Evolutionary conservation across 768 basidiomycete species (phyloP).

Genomic region (Russula foetens): DNA sequence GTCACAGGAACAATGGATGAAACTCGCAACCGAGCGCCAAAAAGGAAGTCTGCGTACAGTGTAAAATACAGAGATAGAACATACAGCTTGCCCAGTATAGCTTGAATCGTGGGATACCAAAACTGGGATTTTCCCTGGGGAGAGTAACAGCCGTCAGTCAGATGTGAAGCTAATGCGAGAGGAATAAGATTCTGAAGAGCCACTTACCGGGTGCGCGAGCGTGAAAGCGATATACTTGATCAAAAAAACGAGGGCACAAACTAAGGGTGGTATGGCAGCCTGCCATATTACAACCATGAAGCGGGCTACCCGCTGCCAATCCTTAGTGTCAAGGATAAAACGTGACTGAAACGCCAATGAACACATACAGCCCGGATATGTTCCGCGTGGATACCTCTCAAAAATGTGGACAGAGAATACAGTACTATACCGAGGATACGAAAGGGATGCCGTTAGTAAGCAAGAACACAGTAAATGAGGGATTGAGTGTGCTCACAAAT

Average conservation of each 20-base stretch:
- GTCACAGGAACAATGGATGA: neutral
- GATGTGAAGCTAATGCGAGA: neutral
- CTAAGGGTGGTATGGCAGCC: conserved; percentile 2
- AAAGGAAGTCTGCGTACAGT: neutral
- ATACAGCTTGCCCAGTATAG: conserved; percentile 14
- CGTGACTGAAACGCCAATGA: neutral
- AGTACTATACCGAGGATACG: neutral
- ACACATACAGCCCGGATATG: conserved; percentile 9
- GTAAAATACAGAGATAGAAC: conserved; percentile 8
- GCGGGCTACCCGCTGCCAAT: neutral
- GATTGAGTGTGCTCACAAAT: neutral
- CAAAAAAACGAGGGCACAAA: conserved; percentile 5
- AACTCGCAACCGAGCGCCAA: neutral
- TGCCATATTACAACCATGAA: conserved; percentile 8
- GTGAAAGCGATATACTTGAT: conserved; percentile 9
- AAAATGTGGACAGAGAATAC: neutral
- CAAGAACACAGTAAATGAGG: neutral
- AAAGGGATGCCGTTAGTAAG: neutral
- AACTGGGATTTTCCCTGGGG: neutral
- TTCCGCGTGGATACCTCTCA: conserved; percentile 6
- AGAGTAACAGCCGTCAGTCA: neutral
- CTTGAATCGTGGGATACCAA: conserved; percentile 9
- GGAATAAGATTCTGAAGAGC: neutral
- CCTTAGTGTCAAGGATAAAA: neutral
- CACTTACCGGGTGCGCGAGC: conserved; percentile 2